phyloP scores from a whole-genome alignment of 2,329 filamentous ascomycete species.

The Neurospora sp. region DNA sequence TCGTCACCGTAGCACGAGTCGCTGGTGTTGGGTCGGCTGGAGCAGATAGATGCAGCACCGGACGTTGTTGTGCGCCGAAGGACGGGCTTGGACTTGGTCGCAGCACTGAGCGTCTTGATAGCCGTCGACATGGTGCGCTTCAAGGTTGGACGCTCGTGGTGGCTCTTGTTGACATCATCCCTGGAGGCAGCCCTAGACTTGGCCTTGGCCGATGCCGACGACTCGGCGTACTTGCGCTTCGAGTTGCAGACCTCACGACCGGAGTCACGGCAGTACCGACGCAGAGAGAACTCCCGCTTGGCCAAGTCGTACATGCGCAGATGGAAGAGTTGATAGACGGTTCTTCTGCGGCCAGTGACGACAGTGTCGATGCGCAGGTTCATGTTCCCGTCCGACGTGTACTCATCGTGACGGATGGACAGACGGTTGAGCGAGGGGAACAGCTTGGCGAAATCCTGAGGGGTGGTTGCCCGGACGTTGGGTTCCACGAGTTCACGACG shows the following conservation, averaged over 20 bases:
- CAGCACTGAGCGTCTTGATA: conserved; percentile 33
- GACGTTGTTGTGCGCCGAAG: conserved; percentile 27
- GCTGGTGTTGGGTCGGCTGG: conserved; percentile 26
- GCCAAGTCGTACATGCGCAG: conserved; percentile 88
- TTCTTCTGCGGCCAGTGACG: conserved; percentile 53
- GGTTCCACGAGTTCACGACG: conserved; percentile 51
- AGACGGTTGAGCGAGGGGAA: conserved; percentile 80
- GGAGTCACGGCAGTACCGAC: conserved; percentile 85
- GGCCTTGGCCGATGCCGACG: conserved; percentile 34
- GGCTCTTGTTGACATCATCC: conserved; percentile 6
- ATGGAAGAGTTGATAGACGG: conserved; percentile 75
- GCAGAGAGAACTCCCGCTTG: conserved; percentile 77
- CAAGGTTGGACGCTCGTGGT: conserved; percentile 27
- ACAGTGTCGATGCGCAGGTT: conserved; percentile 83
- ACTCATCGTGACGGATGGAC: conserved; percentile 80
- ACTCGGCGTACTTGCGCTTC: conserved; percentile 56
- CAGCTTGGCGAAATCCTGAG: conserved; percentile 70
- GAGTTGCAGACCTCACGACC: conserved; percentile 88
- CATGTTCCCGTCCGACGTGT: conserved; percentile 89
- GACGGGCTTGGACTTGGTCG: conserved; percentile 19
- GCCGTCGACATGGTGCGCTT: conserved; percentile 39
- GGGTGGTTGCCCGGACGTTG: conserved; percentile 65
- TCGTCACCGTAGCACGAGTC: conserved; percentile 24
- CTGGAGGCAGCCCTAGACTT: conserved; percentile 31
- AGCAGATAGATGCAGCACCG: conserved; percentile 17